phyloP scores from a whole-genome alignment of 768 basidiomycete genomes.

The Omphalotus guepiniiformis region DNA sequence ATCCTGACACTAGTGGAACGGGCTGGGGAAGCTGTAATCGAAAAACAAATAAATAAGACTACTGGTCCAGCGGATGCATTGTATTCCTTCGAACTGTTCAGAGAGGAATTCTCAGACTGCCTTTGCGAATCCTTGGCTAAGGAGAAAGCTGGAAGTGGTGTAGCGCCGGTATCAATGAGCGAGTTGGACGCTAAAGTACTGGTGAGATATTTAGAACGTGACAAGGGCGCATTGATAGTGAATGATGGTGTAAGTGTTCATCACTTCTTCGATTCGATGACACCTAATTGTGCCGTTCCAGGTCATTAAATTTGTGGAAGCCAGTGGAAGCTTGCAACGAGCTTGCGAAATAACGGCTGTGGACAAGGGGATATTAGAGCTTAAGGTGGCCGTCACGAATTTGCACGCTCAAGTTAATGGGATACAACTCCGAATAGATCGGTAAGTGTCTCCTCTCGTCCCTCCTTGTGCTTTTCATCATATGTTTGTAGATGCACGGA shows the following conservation, averaged over 20 bases:
- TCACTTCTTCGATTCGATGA: not conserved
- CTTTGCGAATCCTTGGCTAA: constrained; percentile 19
- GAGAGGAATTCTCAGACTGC: constrained; percentile 45
- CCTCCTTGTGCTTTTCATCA: not conserved
- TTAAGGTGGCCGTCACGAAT: constrained; percentile 65
- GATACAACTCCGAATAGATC: constrained; percentile 66
- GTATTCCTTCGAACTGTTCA: constrained; percentile 60
- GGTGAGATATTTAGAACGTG: constrained; percentile 75
- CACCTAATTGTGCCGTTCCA: constrained; percentile 22
- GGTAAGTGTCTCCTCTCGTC: constrained; percentile 41
- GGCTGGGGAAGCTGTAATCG: constrained; percentile 56
- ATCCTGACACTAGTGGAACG: constrained; percentile 58
- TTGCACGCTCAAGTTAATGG: constrained; percentile 66
- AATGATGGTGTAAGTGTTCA: constrained; percentile 59
- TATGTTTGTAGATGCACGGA: constrained; percentile 49
- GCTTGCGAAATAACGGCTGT: constrained; percentile 63
- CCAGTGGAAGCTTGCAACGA: constrained; percentile 24
- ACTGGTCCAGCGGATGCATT: constrained; percentile 55
- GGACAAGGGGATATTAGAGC: constrained; percentile 77
- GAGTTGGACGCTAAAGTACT: constrained; percentile 66
- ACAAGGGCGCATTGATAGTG: constrained; percentile 57
- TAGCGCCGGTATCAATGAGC: constrained; percentile 35
- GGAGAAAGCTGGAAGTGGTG: no score
- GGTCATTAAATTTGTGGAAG: constrained; percentile 78
- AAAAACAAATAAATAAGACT: constrained; percentile 35